Percentiles rank a stretch among this genome's conserved stretches.
Evolutionary conservation across 768 basidiomycete genomes (phyloP).

Genomic region (Trametes maxima): DNA sequence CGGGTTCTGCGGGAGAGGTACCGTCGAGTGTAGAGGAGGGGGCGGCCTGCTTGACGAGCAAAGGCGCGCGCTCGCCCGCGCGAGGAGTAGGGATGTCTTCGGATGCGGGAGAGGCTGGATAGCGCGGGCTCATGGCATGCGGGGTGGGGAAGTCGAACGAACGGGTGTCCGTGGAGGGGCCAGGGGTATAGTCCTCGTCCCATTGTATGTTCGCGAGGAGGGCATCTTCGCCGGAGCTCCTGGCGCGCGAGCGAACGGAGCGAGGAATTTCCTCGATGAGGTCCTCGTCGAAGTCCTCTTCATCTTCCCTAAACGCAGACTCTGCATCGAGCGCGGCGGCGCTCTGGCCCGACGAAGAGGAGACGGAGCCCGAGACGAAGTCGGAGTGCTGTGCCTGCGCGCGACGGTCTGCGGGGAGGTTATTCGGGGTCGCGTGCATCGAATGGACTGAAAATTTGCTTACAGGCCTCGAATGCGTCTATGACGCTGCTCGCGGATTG

Average conservation of each 20-base stretch:
- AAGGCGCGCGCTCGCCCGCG: constrained; percentile 29
- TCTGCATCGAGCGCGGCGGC: constrained; percentile 25
- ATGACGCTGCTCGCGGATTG: constrained; percentile 25
- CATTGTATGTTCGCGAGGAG: constrained; percentile 30
- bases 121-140: constrained; percentile 1
- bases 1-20: not conserved
- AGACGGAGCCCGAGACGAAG: constrained; percentile 54
- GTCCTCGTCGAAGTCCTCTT: constrained; percentile 7
- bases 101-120: not conserved
- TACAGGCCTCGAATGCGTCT: constrained; percentile 26
- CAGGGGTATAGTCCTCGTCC: constrained; percentile 32
- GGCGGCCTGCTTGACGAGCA: constrained; percentile 19
- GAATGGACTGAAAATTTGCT: not conserved
- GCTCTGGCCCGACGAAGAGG: constrained; percentile 37
- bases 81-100: constrained; percentile 12
- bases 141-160: constrained; percentile 16
- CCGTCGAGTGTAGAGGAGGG: constrained; percentile 16
- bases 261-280: constrained; percentile 9
- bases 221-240: constrained; percentile 19
- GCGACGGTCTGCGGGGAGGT: constrained; percentile 54
- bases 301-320: constrained; percentile 23
- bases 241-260: constrained; percentile 14
- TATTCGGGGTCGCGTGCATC: not conserved
- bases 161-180: constrained; percentile 15
- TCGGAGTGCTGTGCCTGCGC: constrained; percentile 67